These are phyloP conservation scores for Chiua virens DNA, from an alignment of 768 basidiomycete genomes.

Conservation along the genomic window DNA sequence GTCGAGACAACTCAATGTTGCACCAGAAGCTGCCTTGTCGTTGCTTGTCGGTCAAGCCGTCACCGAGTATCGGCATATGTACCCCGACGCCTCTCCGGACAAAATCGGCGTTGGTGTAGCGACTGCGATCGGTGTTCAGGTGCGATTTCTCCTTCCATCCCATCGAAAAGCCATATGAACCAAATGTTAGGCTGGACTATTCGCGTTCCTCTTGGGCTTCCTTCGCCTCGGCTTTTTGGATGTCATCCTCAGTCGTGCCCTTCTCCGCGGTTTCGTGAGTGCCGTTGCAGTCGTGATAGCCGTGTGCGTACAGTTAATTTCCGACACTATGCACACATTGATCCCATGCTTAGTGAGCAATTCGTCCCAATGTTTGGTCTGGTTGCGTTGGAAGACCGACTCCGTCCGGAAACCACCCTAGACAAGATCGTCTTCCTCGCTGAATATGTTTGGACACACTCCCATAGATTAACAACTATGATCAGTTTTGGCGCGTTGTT, in stretches of 20 bases:
- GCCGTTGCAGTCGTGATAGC: slow-evolving; percentile 85
- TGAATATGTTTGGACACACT: slow-evolving; percentile 51
- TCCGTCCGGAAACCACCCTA: slow-evolving; percentile 66
- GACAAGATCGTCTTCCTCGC: slow-evolving; percentile 80
- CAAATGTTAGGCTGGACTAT: slow-evolving; percentile 66
- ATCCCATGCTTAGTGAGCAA: slow-evolving; percentile 56
- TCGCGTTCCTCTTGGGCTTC: slow-evolving; percentile 83
- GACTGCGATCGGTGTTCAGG: slow-evolving; percentile 85
- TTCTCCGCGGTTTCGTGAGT: slow-evolving; percentile 84
- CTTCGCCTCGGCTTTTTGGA: slow-evolving; percentile 91
- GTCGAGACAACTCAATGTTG: slow-evolving; percentile 77
- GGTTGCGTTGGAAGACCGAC: slow-evolving; percentile 45
- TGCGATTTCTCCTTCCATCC: slow-evolving; percentile 23
- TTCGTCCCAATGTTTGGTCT: slow-evolving; percentile 91
- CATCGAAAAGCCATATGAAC: neutral
- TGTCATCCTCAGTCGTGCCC: slow-evolving; percentile 86
- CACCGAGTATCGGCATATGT: slow-evolving; percentile 59
- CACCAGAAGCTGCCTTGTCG: slow-evolving; percentile 86
- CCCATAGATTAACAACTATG: slow-evolving; percentile 65
- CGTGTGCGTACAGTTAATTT: slow-evolving; percentile 49
- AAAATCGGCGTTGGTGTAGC: slow-evolving; percentile 64
- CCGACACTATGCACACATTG: neutral
- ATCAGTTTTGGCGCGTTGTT: slow-evolving; percentile 74
- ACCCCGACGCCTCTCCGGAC: slow-evolving; percentile 41
- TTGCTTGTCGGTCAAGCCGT: slow-evolving; percentile 87